phyloP scores from a whole-genome alignment of 2,329 filamentous ascomycete species.

The Cytospora chrysosperma region DNA sequence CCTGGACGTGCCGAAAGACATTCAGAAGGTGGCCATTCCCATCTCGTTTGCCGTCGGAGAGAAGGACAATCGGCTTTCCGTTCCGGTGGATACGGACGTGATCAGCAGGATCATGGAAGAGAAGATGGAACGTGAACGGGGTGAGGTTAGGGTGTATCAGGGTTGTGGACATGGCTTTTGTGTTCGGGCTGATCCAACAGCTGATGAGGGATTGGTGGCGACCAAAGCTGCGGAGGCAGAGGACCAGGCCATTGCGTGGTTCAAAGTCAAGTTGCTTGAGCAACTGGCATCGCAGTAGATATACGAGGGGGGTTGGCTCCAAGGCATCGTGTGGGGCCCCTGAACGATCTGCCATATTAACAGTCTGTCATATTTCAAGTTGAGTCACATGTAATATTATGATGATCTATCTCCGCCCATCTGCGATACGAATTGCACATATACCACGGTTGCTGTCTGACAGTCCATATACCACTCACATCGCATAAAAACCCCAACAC shows the following conservation, averaged over 20 bases:
- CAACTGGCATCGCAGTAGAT: background rate
- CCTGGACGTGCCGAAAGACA: conserved; percentile 46
- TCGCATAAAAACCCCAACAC: too few species aligned
- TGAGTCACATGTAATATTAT: too few species aligned
- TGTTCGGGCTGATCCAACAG: conserved; percentile 34
- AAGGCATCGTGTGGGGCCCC: too few species aligned
- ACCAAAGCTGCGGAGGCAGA: conserved; percentile 34
- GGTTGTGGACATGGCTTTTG: conserved; percentile 43
- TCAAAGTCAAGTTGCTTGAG: conserved; percentile 25
- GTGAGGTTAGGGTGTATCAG: conserved; percentile 40
- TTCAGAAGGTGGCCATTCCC: conserved; percentile 44
- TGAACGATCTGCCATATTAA: too few species aligned
- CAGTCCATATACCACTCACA: too few species aligned
- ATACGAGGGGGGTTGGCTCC: background rate
- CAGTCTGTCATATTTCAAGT: too few species aligned
- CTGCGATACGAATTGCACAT: too few species aligned
- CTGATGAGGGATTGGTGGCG: conserved; percentile 29
- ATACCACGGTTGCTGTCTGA: too few species aligned
- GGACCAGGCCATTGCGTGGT: conserved; percentile 37
- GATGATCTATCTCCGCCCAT: too few species aligned
- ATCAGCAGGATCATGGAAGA: conserved; percentile 38
- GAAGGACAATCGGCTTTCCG: conserved; percentile 38
- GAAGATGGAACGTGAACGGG: conserved; percentile 33
- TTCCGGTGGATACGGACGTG: conserved; percentile 36
- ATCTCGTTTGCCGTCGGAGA: conserved; percentile 48